These are phyloP conservation scores for Persicaria maculosa DNA, from an alignment of 148 eudicot species.

Conservation along the genomic window DNA sequence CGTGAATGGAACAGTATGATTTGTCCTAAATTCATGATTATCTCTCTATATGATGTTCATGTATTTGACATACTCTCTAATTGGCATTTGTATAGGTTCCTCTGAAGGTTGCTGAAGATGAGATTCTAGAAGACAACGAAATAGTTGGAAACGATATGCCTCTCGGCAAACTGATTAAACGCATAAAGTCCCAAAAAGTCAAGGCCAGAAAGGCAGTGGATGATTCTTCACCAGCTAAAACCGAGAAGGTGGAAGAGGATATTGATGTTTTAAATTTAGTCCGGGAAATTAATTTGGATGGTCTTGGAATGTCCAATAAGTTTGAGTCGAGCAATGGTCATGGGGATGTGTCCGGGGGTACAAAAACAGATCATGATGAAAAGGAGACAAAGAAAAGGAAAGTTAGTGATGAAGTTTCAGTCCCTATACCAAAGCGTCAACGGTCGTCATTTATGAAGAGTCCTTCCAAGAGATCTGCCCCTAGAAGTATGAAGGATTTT, in stretches of 20 bases:
- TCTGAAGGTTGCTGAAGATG: conserved; percentile 51
- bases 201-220: conserved; percentile 52
- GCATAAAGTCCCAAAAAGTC: conserved; percentile 66
- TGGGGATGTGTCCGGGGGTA: conserved; percentile 22
- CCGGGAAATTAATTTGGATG: conserved; percentile 70
- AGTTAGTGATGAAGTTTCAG: conserved; percentile 29
- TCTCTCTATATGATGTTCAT: conserved; percentile 3
- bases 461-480: conserved; percentile 24
- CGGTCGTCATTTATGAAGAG: conserved; percentile 49
- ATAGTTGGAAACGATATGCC: conserved; percentile 84
- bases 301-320: conserved; percentile 41
- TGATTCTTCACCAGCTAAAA: conserved; percentile 33
- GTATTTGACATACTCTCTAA: conserved; percentile 10
- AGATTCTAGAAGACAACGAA: conserved; percentile 56
- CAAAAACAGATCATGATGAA: conserved; percentile 26
- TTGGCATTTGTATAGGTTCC: conserved; percentile 40
- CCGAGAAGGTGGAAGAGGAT: conserved; percentile 36
- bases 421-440: conserved; percentile 67
- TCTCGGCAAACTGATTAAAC: conserved; percentile 74
- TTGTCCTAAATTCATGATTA: not conserved
- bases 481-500: conserved; percentile 23
- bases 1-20: conserved; percentile 66
- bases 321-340: conserved; percentile 63
- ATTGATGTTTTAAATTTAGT: conserved; percentile 66
- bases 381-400: conserved; percentile 44